Base-by-base conservation (phyloP, 2,329 filamentous ascomycete species). In the Camillea tinctor region DNA sequence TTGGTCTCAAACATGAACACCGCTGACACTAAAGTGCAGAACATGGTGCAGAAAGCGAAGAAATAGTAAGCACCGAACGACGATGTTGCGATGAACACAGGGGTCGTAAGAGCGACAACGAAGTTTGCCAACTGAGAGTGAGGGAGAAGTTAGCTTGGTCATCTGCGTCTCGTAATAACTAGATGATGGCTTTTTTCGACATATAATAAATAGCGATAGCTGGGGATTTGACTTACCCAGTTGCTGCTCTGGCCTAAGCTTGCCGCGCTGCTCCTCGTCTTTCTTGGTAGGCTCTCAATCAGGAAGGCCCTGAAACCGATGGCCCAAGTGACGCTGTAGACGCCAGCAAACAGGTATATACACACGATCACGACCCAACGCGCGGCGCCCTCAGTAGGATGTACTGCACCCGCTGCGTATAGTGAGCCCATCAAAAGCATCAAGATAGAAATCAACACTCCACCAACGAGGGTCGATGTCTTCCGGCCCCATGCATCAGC, bases 401-500 rank as follows among this genome's bases (percentile, higher is more conserved):
- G 71, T 0, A 79, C 77, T 11, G 69, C 69, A 21, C 75, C 72
- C 0, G 74, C 71, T 0, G 81, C 81, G 61, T 84, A 85, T 0
- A 85, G 69, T 0, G 73, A 70, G 8, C 82, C 83, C 68, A 86
- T 84, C 11, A 84, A 64, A 1, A 84, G 64, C 79, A 86, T 86
- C 20, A 80, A 71, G 2, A 76, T 64, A 8, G 80, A 79, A 2
- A 87, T 80, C 0, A 77, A 65, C 1, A 82, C 60, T 0, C 84
- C 87, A 54, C 81, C 84, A 0, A 79, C 69, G 4, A 88, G 75
- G 9, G 82, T 81, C 1, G 80, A 81, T 5, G 78, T 79, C 5
- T 83, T 78, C 1, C 84, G 77, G 0, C 84, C 84, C 80, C 84
- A 86, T 50, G 73, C 73, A 63, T 88, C 85, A 0, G 84, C 82